phyloP scores from a whole-genome alignment of 345 rosid genomes.

The Geranium brycei region DNA sequence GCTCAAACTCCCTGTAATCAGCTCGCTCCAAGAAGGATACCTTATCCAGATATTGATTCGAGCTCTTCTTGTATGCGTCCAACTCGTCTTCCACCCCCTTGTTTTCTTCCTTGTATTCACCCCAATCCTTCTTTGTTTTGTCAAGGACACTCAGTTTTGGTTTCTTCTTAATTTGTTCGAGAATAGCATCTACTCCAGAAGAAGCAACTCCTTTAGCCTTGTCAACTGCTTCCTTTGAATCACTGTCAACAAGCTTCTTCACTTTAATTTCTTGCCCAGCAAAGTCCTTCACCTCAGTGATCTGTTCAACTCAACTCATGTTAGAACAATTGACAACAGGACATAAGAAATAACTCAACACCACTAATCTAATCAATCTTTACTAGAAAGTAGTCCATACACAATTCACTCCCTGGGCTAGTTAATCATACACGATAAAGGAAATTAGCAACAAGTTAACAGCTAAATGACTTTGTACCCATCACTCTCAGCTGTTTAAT shows the following conservation, averaged over 20 bases:
- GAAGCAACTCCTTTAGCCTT: constrained; percentile 36
- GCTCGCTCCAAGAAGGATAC: constrained; percentile 72
- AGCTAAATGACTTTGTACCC: no score
- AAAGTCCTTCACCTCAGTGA: constrained; percentile 68
- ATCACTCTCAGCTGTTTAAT: no score
- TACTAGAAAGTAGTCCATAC: no score
- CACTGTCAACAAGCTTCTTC: constrained; percentile 58
- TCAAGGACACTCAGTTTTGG: constrained; percentile 84
- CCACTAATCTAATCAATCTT: no score
- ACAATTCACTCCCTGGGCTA: no score
- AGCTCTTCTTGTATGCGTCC: constrained; percentile 89
- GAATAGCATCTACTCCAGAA: constrained; percentile 77
- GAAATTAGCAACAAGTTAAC: no score
- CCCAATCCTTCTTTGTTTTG: constrained; percentile 93
- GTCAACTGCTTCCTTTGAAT: constrained; percentile 73
- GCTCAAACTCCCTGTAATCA: constrained; percentile 79
- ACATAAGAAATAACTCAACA: no score
- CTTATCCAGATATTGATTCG: constrained; percentile 75
- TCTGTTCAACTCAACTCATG: constrained; percentile 17
- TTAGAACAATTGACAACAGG: no score
- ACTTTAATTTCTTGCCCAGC: constrained; percentile 74
- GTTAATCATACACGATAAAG: no score
- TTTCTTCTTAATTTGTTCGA: constrained; percentile 84
- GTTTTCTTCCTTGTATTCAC: constrained; percentile 87
- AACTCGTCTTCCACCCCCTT: constrained; percentile 70